These are phyloP conservation scores for Ailanthus altissimus DNA, from an alignment of 345 rosid species.

Conservation along the genomic window DNA sequence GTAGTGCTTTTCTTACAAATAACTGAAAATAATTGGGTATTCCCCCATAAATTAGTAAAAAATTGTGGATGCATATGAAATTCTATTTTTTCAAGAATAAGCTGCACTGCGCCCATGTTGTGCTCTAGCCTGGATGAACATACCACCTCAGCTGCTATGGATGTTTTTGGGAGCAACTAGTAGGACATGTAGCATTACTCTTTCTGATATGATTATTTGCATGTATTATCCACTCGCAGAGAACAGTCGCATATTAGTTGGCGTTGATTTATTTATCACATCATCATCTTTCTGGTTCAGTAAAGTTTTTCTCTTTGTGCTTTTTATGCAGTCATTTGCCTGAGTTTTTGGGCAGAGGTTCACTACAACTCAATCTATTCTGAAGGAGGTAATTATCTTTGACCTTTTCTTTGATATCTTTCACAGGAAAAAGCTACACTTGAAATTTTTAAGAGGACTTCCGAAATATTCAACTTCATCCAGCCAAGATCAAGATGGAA, in stretches of 20 bases:
- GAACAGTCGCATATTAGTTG: background rate
- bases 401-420: background rate
- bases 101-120: too few species aligned
- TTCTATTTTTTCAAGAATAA: too few species aligned
- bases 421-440: background rate
- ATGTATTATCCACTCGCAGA: background rate
- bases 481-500: background rate
- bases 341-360: conserved; percentile 99
- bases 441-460: background rate
- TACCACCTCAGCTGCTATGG: too few species aligned
- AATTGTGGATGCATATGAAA: too few species aligned
- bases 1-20: too few species aligned
- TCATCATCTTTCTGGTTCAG: background rate
- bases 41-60: too few species aligned
- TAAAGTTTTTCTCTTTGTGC: background rate
- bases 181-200: too few species aligned
- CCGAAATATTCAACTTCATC: background rate
- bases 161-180: too few species aligned
- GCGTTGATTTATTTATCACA: background rate
- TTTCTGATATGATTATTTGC: background rate
- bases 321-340: conserved; percentile 60
- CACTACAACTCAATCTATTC: conserved; percentile 93
- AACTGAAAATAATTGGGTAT: too few species aligned
- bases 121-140: too few species aligned
- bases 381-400: conserved; percentile 49